Evolutionary conservation across 2,329 filamentous ascomycete species (phyloP).

Genomic region (Trichoderma koningii): DNA sequence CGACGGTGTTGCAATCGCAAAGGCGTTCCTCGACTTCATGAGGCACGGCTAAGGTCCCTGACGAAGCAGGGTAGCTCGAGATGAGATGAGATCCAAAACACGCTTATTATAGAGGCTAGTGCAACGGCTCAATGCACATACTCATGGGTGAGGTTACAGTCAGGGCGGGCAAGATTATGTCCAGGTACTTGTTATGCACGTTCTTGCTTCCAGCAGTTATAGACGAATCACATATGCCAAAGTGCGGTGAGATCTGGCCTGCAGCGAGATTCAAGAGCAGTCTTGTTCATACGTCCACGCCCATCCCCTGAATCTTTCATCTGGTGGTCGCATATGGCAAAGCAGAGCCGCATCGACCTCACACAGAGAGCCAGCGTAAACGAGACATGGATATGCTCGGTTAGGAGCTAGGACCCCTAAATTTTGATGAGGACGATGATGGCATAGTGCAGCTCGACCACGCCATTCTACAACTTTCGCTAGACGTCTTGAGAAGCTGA

Average conservation of each 20-base stretch:
- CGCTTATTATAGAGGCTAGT: neutral
- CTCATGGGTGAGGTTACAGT: neutral
- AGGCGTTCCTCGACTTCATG: constrained; percentile 76
- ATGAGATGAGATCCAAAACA: neutral
- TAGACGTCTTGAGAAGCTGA: too few relatives aligned
- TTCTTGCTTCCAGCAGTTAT: neutral
- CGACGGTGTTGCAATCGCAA: constrained; percentile 75
- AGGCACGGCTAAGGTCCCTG: constrained; percentile 49
- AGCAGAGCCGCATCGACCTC: neutral
- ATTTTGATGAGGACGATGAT: neutral
- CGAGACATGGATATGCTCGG: neutral
- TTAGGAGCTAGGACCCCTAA: neutral
- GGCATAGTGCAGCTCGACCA: neutral
- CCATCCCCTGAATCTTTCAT: neutral
- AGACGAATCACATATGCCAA: constrained; percentile 15
- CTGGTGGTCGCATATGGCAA: neutral
- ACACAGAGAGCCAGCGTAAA: neutral
- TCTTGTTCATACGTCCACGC: neutral
- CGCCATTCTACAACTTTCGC: neutral
- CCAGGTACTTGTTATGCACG: neutral
- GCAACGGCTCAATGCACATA: neutral
- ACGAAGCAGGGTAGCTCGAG: neutral
- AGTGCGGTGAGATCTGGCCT: constrained; percentile 21
- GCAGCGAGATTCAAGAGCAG: neutral
- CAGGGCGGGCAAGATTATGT: neutral